These are phyloP conservation scores for Mercurialis annua DNA, from an alignment of 345 rosid genomes.

Conservation along the genomic window DNA sequence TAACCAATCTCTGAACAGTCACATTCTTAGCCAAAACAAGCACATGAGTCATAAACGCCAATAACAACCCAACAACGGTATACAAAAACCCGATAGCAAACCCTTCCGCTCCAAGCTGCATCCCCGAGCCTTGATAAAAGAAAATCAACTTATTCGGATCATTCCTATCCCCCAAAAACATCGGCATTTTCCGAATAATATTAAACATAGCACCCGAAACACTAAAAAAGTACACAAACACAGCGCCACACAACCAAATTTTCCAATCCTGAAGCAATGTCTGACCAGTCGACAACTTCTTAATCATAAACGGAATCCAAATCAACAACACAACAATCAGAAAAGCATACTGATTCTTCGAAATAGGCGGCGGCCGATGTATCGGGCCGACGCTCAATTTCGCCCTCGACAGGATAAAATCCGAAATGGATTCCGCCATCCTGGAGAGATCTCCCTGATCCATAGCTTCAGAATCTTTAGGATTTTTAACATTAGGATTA, in stretches of 20 bases:
- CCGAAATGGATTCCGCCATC: constrained; percentile 80
- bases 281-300: constrained; percentile 44
- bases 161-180: constrained; percentile 64
- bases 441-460: constrained; percentile 66
- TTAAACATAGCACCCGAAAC: constrained; percentile 82
- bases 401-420: constrained; percentile 57
- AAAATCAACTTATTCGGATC: constrained; percentile 65
- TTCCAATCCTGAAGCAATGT: constrained; percentile 63
- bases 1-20: constrained; percentile 44
- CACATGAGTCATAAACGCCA: constrained; percentile 61
- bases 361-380: constrained; percentile 58
- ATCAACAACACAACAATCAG: constrained; percentile 30
- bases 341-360: constrained; percentile 41
- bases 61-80: constrained; percentile 64
- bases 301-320: constrained; percentile 48
- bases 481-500: constrained; percentile 41
- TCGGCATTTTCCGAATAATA: constrained; percentile 78
- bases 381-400: constrained; percentile 68
- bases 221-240: constrained; percentile 74
- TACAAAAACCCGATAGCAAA: constrained; percentile 79
- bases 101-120: constrained; percentile 91
- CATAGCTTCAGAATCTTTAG: constrained; percentile 64
- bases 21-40: constrained; percentile 55
- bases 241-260: constrained; percentile 62
- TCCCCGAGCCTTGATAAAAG: constrained; percentile 80